phyloP scores from a whole-genome alignment of 176 grass and related monocot genomes.

The Avena eriantha region DNA sequence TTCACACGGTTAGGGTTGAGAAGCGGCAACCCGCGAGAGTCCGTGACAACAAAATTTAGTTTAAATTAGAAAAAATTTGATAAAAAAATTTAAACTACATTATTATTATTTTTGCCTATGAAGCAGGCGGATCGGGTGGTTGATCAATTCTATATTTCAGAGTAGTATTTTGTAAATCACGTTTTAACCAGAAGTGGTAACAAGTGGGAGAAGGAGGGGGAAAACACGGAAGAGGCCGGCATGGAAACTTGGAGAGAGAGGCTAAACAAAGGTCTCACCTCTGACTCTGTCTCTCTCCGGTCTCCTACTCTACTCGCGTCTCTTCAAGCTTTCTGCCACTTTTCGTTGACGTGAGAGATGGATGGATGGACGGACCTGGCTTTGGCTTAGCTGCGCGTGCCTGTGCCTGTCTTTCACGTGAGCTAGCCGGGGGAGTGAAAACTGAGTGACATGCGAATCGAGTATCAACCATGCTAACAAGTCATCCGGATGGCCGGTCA shows the following conservation, averaged over 20 bases:
- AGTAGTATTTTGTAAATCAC: not conserved
- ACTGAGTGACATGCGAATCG: not conserved
- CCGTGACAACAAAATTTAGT: no score
- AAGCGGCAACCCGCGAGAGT: no score
- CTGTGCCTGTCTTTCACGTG: constrained; percentile 15
- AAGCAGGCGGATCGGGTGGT: no score
- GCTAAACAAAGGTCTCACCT: not conserved
- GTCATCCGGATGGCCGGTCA: not conserved
- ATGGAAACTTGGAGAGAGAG: not conserved
- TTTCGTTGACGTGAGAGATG: constrained; percentile 26
- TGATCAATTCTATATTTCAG: no score
- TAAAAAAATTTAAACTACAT: no score
- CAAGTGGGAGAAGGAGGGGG: not conserved
- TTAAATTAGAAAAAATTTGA: no score
- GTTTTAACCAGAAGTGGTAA: not conserved
- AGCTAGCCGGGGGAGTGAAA: not conserved
- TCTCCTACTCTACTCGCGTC: constrained; percentile 1
- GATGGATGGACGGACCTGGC: constrained; percentile 24
- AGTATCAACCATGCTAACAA: not conserved
- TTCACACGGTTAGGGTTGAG: no score
- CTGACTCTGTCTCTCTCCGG: not conserved
- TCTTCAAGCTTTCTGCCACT: not conserved
- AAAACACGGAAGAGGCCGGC: not conserved
- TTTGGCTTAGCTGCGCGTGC: constrained; percentile 3
- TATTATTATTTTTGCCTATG: no score